phyloP scores from a whole-genome alignment of 2,329 filamentous ascomycete genomes.

The Colletotrichum sp. region DNA sequence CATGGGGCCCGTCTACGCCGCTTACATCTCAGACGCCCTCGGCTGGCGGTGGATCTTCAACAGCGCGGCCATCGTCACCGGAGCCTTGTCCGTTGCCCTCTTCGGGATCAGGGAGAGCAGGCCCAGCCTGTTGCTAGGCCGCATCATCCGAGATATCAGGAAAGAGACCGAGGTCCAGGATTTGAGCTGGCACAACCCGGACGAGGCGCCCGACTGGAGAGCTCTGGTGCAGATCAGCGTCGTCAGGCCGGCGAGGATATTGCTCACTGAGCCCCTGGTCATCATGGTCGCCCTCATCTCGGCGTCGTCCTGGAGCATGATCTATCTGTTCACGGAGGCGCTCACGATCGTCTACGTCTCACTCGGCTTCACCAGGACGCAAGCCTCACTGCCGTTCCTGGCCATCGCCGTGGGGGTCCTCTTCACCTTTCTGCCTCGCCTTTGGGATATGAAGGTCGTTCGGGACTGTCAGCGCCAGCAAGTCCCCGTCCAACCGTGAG shows the following conservation, averaged over 20 bases:
- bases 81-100: conserved; percentile 35
- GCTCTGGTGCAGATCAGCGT: conserved; percentile 43
- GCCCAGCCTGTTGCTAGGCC: conserved; percentile 44
- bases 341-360: conserved; percentile 42
- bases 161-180: conserved; percentile 13
- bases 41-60: conserved; percentile 53
- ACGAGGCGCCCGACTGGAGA: conserved; percentile 38
- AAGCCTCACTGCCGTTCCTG: conserved; percentile 44
- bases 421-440: conserved; percentile 44
- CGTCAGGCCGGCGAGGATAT: conserved; percentile 43
- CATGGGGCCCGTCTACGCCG: conserved; percentile 47
- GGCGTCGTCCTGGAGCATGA: conserved; percentile 46
- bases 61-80: conserved; percentile 42
- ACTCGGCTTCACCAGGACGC: conserved; percentile 34
- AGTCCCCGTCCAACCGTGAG: conserved; percentile 26
- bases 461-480: conserved; percentile 20
- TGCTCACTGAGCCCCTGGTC: conserved; percentile 52
- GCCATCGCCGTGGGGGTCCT: conserved; percentile 42
- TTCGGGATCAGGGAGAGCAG: conserved; percentile 46
- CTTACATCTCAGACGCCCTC: conserved; percentile 40
- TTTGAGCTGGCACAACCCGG: conserved; percentile 38
- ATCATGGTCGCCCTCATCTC: conserved; percentile 46
- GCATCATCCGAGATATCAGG: conserved; percentile 20
- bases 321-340: conserved; percentile 53
- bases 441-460: conserved; percentile 39